phyloP scores from a whole-genome alignment of 495 filamentous ascomycete species.

The Xylaria curta region DNA sequence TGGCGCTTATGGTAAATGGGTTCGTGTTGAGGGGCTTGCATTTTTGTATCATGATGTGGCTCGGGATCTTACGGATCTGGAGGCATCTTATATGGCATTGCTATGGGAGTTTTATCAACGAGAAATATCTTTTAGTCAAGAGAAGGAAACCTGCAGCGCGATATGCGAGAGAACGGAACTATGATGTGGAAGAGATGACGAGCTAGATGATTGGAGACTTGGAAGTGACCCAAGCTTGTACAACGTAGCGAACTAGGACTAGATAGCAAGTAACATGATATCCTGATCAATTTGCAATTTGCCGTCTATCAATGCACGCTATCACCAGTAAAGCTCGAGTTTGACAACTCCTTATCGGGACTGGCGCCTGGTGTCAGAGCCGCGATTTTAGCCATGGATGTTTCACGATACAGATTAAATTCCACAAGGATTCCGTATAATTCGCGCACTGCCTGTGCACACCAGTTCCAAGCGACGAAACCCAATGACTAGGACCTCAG shows the following conservation, averaged over 20 bases:
- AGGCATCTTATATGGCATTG: constrained; percentile 14
- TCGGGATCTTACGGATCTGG: neutral
- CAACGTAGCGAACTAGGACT: neutral
- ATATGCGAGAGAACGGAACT: neutral
- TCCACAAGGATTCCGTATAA: neutral
- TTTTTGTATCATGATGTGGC: constrained; percentile 22
- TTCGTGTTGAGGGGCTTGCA: neutral
- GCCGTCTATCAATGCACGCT: neutral
- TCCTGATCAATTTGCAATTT: neutral
- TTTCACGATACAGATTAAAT: neutral
- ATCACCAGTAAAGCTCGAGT: neutral
- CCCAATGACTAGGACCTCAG: neutral
- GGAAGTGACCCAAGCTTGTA: neutral
- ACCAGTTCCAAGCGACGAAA: neutral
- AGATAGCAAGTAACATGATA: constrained; percentile 13
- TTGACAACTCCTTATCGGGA: neutral
- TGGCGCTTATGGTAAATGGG: constrained; percentile 20
- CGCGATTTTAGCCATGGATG: neutral
- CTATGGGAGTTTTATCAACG: constrained; percentile 6
- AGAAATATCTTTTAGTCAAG: neutral
- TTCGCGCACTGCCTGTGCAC: neutral
- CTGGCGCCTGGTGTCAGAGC: neutral
- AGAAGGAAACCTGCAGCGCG: neutral
- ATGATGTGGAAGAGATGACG: neutral
- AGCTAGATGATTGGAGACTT: neutral